Evolutionary conservation across 371 early-diverging fungal species (phyloP), one percentile per base, ranked within the genome.

Genomic region (Massospora cicadina): DNA sequence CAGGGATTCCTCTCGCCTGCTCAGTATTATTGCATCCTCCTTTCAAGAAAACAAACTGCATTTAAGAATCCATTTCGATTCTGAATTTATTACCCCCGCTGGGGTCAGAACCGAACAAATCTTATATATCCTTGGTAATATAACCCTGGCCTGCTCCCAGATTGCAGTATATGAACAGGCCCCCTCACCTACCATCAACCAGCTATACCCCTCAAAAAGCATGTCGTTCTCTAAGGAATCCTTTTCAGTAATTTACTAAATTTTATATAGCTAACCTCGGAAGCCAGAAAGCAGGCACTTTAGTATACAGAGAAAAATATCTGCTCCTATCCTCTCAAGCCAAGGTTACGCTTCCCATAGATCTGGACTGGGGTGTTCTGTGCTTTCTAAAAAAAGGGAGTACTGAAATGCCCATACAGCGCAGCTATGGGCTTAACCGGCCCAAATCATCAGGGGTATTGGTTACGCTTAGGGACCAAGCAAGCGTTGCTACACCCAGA

Each of bases 71-170:
- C n/a, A 2, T 12, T 62, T 62, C 25, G 23, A 23, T 28, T 62
- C 62, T 33, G 23, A 30, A 23, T 17, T 33, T 7, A 26, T 33
- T 10, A 31, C 31, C 25, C 10, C 24, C 25, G 23, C 31, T 30
- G 62, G 62, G 21, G n/a, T 33, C 24, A 31, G 26, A 23, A 31
- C 43, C 24, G 62, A 62, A 43, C 62, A 62, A 30, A 43, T 17
- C 17, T 24, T 62, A 7, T 33, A 33, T 62, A 21, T 31, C 25
- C 5, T 62, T 28, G 62, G 62, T 25, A 62, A 62, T 33, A 30
- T 62, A 31, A 43, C 33, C 43, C 24, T 62, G 5, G 62, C 62
- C 26, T 57, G 58, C 58, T 57, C 58, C n/a, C 58, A 57, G 26
- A 3, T 27, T 12, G 58, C 26, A n/a, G 13, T 26, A 23, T 23